phyloP scores from a whole-genome alignment of 2,329 filamentous ascomycete species.

The Nemania bipapillata region DNA sequence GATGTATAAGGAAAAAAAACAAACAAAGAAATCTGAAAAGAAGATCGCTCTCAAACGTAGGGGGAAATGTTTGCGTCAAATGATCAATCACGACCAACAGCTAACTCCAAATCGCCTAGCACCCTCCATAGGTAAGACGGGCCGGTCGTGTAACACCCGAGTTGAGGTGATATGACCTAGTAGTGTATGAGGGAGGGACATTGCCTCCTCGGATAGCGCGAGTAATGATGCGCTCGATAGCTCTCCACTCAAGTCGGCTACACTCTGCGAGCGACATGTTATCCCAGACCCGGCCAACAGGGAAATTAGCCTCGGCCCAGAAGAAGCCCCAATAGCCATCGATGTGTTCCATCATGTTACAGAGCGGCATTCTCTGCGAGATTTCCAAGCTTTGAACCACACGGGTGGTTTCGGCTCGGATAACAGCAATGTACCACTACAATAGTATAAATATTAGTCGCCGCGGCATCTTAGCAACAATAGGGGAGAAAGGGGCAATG shows the following conservation, averaged over 20 bases:
- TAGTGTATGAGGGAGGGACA: slow-evolving; percentile 28
- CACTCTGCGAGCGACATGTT: slow-evolving; percentile 60
- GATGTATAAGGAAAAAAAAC: neutral
- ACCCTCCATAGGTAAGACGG: neutral
- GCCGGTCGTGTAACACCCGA: neutral
- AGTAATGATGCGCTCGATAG: slow-evolving; percentile 62
- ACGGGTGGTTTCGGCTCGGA: slow-evolving; percentile 63
- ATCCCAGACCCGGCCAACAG: slow-evolving; percentile 58
- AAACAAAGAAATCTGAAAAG: slow-evolving; percentile 16
- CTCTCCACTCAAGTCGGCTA: slow-evolving; percentile 60
- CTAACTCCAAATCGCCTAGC: slow-evolving; percentile 4
- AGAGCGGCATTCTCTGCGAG: slow-evolving; percentile 55
- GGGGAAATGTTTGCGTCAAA: neutral
- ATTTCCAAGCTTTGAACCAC: slow-evolving; percentile 56
- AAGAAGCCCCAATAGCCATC: slow-evolving; percentile 65
- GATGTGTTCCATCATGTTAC: slow-evolving; percentile 46
- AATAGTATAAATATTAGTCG: slow-evolving; percentile 36
- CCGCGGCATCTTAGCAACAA: neutral
- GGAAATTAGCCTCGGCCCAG: slow-evolving; percentile 60
- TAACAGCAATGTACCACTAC: slow-evolving; percentile 67
- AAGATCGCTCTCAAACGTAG: neutral
- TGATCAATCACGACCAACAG: neutral
- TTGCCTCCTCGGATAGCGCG: slow-evolving; percentile 44
- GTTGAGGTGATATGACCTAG: slow-evolving; percentile 12
- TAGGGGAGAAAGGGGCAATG: neutral